Conservation (phyloP, 805 yeast species). For the Hanseniaspora taiwanica region DNA sequence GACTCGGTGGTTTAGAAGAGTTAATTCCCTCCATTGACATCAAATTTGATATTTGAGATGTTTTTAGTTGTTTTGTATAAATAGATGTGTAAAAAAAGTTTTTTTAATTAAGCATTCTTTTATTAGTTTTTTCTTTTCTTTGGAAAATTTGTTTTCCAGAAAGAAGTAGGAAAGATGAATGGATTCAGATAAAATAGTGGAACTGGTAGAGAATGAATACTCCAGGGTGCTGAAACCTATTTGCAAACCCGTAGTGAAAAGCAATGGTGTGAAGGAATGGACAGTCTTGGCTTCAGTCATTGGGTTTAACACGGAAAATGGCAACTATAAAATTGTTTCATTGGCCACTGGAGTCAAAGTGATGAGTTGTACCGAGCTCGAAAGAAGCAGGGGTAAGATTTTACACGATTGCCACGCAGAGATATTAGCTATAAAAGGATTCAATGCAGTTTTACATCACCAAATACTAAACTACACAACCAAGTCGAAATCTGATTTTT, state of each 20-base stretch:
- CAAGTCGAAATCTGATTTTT: neutral
- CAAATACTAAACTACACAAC: constrained; percentile 24
- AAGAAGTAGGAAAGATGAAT: neutral
- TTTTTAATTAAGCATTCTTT: too few species aligned
- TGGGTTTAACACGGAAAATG: constrained; percentile 15
- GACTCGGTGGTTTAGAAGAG: constrained; percentile 44
- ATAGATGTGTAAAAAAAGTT: neutral
- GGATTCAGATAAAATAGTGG: constrained; percentile 11
- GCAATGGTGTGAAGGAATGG: constrained; percentile 68
- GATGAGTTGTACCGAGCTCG: constrained; percentile 39
- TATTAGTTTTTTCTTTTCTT: neutral
- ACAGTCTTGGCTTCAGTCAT: constrained; percentile 72
- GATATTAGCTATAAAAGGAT: constrained; percentile 55
- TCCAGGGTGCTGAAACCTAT: constrained; percentile 15
- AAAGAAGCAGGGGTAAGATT: constrained; percentile 37
- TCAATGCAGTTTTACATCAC: constrained; percentile 46
- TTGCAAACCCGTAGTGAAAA: constrained; percentile 47
- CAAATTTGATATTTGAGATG: constrained; percentile 13
- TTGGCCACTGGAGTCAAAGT: constrained; percentile 74
- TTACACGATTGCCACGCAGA: constrained; percentile 92
- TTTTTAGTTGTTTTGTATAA: neutral
- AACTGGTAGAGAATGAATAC: constrained; percentile 17
- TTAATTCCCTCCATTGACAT: constrained; percentile 31
- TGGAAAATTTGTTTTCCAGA: neutral
- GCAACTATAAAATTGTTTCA: neutral